phyloP scores from a whole-genome alignment of 192 early-diverging fungal species.

The Coemansia furcata region DNA sequence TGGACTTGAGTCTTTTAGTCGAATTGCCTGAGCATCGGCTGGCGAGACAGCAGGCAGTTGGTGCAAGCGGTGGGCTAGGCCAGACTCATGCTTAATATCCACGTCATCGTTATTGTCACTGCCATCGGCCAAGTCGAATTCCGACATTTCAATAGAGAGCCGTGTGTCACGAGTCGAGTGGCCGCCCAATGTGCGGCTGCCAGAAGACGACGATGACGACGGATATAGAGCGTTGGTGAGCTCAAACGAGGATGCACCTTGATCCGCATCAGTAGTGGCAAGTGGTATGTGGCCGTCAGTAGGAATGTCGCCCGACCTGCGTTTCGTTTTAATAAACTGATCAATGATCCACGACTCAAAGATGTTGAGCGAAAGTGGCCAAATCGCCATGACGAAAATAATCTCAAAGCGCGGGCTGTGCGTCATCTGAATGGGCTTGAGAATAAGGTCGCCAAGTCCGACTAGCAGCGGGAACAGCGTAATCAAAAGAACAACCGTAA shows the following conservation, averaged over 20 bases:
- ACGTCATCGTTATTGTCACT: neutral
- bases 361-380: constrained; percentile 51
- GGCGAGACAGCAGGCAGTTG: neutral
- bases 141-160: constrained; percentile 27
- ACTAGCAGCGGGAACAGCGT: constrained; percentile 34
- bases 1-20: neutral
- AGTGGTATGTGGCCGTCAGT: constrained; percentile 32
- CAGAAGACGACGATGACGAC: constrained; percentile 9
- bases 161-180: constrained; percentile 7
- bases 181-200: constrained; percentile 28
- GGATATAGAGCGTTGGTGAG: constrained; percentile 12
- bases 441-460: constrained; percentile 37
- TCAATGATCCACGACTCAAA: constrained; percentile 54
- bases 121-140: constrained; percentile 20
- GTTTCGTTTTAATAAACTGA: constrained; percentile 48
- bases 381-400: constrained; percentile 53
- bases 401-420: constrained; percentile 46
- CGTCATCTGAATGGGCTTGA: constrained; percentile 41
- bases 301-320: neutral
- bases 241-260: constrained; percentile 16
- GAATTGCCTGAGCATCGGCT: neutral
- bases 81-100: neutral
- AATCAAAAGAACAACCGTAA: constrained; percentile 39
- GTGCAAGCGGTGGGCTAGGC: neutral
- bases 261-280: constrained; percentile 5